phyloP scores from a whole-genome alignment of 495 filamentous ascomycete genomes.

The Lepraria neglecta region DNA sequence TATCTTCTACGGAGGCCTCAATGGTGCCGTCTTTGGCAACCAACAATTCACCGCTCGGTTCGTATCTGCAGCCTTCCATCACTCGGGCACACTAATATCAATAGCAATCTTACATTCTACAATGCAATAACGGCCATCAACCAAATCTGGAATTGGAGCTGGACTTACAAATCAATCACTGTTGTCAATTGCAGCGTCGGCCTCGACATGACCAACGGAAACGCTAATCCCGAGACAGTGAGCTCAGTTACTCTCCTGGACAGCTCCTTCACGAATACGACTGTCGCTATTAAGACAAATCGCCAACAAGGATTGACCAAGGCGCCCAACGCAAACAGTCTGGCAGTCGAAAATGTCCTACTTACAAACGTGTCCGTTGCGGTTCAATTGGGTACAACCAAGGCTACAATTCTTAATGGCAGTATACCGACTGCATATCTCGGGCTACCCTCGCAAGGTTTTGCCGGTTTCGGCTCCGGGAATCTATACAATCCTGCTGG shows the following conservation, averaged over 20 bases:
- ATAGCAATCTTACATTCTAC: conserved; percentile 56
- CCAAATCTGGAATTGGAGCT: conserved; percentile 55
- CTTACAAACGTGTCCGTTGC: conserved; percentile 56
- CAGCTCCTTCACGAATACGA: conserved; percentile 56
- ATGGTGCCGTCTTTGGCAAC: conserved; percentile 60
- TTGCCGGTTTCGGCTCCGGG: conserved; percentile 49
- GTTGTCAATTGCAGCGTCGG: conserved; percentile 48
- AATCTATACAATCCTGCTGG: conserved; percentile 43
- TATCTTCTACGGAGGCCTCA: conserved; percentile 61
- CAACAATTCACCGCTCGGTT: conserved; percentile 72
- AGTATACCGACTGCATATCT: conserved; percentile 24
- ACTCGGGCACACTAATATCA: too few relatives aligned
- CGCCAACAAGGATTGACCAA: conserved; percentile 28
- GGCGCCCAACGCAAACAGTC: conserved; percentile 40
- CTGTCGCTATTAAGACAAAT: conserved; percentile 56
- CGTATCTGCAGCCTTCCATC: too few relatives aligned
- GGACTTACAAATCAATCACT: conserved; percentile 45
- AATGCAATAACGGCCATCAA: conserved; percentile 55
- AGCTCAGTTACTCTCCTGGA: conserved; percentile 48
- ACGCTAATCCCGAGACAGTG: conserved; percentile 33
- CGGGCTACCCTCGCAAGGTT: conserved; percentile 42
- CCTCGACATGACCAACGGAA: conserved; percentile 41
- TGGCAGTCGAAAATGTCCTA: conserved; percentile 63
- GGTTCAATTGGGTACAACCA: conserved; percentile 45
- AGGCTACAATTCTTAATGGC: conserved; percentile 52